Conservation (phyloP, 2,329 filamentous ascomycete species). For the Aspergillus proliferans region DNA sequence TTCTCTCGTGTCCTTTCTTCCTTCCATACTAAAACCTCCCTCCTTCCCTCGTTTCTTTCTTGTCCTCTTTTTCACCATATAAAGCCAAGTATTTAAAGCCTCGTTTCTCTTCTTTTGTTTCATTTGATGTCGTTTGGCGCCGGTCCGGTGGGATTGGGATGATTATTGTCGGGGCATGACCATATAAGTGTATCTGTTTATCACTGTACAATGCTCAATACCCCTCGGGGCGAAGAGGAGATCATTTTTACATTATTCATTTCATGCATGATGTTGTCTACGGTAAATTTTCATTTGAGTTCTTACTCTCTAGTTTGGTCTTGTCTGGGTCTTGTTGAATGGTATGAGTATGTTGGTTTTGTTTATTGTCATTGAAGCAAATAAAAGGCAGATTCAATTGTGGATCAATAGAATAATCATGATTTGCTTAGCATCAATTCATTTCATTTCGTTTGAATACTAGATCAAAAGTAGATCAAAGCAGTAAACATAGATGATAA, state of each 20-base stretch:
- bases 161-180: not conserved
- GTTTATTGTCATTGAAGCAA: too few relatives aligned
- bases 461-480: not conserved
- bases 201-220: constrained; percentile 33
- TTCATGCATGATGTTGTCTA: constrained; percentile 18
- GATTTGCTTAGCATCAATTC: not conserved
- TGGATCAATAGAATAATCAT: not conserved
- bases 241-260: constrained; percentile 6
- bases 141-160: constrained; percentile 9
- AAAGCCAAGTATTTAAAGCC: constrained; percentile 1
- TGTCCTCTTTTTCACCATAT: constrained; percentile 14
- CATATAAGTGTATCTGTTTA: constrained; percentile 14
- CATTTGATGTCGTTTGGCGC: constrained; percentile 14
- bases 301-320: not conserved
- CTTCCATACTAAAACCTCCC: constrained; percentile 6
- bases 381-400: not conserved
- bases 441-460: not conserved
- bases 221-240: constrained; percentile 14
- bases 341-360: not conserved
- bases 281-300: constrained; percentile 11
- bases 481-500: not conserved
- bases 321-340: not conserved
- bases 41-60: constrained; percentile 13
- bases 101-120: constrained; percentile 2
- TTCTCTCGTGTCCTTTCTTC: constrained; percentile 18